Evolutionary conservation across 345 rosid species (phyloP).

Genomic region (Eutrema heterophyllum): DNA sequence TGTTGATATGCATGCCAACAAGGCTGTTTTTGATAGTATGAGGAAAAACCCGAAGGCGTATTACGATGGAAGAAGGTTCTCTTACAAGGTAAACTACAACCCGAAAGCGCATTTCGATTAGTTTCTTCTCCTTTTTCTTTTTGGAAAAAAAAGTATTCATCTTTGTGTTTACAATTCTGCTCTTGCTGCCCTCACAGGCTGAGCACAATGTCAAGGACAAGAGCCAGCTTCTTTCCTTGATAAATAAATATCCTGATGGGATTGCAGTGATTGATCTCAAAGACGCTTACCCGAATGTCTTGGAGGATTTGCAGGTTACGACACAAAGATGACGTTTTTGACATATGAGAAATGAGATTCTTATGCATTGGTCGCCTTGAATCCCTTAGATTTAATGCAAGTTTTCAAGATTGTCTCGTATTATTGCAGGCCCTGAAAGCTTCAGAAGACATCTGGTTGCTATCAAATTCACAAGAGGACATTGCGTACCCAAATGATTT

Average conservation of each 20-base stretch:
- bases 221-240: conserved; percentile 51
- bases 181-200: conserved; percentile 40
- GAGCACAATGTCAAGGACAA: conserved; percentile 71
- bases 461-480: conserved; percentile 70
- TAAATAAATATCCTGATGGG: conserved; percentile 56
- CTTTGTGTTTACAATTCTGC: not conserved
- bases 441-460: conserved; percentile 58
- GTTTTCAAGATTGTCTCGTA: not conserved
- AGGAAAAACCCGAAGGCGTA: conserved; percentile 66
- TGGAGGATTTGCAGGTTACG: conserved; percentile 83
- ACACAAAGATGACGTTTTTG: not conserved
- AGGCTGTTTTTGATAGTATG: conserved; percentile 80
- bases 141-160: conserved; percentile 10
- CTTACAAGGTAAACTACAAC: conserved; percentile 59
- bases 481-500: conserved; percentile 84
- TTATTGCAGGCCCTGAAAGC: conserved; percentile 61
- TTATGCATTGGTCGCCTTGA: not conserved
- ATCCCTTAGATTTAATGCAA: not conserved
- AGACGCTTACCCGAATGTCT: conserved; percentile 78
- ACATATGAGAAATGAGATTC: not conserved
- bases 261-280: conserved; percentile 71
- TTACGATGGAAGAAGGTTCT: conserved; percentile 73
- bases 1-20: conserved; percentile 65
- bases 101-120: no score
- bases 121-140: no score